Base-by-base conservation (phyloP, 2,329 filamentous ascomycete species). In the Sporothrix humicola region DNA sequence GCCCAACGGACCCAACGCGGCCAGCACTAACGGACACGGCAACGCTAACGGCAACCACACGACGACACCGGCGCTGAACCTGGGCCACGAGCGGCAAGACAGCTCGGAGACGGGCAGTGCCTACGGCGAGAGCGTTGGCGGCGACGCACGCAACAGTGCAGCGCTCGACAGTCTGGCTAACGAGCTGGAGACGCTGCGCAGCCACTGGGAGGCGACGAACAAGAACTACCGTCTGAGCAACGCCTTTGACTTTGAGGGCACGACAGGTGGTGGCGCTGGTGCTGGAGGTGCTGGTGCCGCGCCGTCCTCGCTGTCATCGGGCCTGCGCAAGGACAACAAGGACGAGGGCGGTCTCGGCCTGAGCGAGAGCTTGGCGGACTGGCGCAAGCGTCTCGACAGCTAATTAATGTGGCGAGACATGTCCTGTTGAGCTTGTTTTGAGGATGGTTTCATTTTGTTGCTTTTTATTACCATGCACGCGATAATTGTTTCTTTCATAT, bases 171-270 rank as follows among this genome's bases (percentile, higher is more conserved):
- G 92, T 76, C 88, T 99, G 31, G 95, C 96, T 12, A 94, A 90
- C 76, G 96, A 99, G 83, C 89, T 99, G 8, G 96, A 99, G 81
- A 92, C 93, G 13, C 86, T 99, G 66, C 90, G 95, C 71, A 93
- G 87, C 71, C 95, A 98, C 79, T 99, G 96, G 96, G 94, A 98
- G 83, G 93, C 92, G 54, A 97, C 94, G 13, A 98, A 95, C 84
- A 96, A 97, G 82, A 97, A 93, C 79, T 98, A 98, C 82, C 92
- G 96, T 31, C 85, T 98, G 61, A 97, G 93, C 82, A 95, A 92
- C 79, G 90, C 92, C 70, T 97, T 97, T 78, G 95, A 98, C 80
- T 95, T 97, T 78, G 95, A 97, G 73, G 31, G 72, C 48, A 48
- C 48, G 73, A 72, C 68, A 65, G 50, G 74, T 66, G 5, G 73